phyloP scores from a whole-genome alignment of 2,329 filamentous ascomycete species.

The Rhytidhysteron rufulum region DNA sequence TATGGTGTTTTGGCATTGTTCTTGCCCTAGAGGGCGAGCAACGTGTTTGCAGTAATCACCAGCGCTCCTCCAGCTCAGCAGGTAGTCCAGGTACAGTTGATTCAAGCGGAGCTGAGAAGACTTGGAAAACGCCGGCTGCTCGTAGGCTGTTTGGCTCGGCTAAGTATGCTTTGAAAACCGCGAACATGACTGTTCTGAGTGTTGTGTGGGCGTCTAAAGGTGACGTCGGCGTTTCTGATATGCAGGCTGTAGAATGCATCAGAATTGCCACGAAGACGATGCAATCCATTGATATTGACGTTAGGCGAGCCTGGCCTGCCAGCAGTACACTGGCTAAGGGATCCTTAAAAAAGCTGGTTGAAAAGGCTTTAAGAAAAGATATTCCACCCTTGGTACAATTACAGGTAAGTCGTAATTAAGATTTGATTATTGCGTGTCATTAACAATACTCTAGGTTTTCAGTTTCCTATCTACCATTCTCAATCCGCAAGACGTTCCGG shows the following conservation, averaged over 20 bases:
- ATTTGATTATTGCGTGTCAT: background rate
- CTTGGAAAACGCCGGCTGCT: constrained; percentile 27
- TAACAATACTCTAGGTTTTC: constrained; percentile 12
- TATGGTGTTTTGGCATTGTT: constrained; percentile 32
- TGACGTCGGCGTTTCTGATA: constrained; percentile 18
- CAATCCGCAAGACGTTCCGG: constrained; percentile 13
- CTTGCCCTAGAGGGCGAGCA: constrained; percentile 21
- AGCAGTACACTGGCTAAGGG: constrained; percentile 15
- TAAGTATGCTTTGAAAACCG: constrained; percentile 22
- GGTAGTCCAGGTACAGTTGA: background rate
- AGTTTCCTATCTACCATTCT: constrained; percentile 26
- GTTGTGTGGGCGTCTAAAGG: constrained; percentile 28
- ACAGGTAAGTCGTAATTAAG: constrained; percentile 11
- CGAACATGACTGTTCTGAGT: constrained; percentile 25
- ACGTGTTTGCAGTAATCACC: background rate
- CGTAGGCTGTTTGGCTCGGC: constrained; percentile 27
- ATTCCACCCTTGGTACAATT: constrained; percentile 22
- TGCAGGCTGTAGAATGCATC: constrained; percentile 26
- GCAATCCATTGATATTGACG: constrained; percentile 16
- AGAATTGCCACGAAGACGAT: constrained; percentile 28
- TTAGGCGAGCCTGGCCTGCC: constrained; percentile 19
- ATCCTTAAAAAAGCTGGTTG: constrained; percentile 22
- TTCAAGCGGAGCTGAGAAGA: constrained; percentile 3
- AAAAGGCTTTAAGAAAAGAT: constrained; percentile 19
- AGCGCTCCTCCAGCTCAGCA: background rate